phyloP scores from a whole-genome alignment of 257 asterid genomes.

The Henckelia pumila region DNA sequence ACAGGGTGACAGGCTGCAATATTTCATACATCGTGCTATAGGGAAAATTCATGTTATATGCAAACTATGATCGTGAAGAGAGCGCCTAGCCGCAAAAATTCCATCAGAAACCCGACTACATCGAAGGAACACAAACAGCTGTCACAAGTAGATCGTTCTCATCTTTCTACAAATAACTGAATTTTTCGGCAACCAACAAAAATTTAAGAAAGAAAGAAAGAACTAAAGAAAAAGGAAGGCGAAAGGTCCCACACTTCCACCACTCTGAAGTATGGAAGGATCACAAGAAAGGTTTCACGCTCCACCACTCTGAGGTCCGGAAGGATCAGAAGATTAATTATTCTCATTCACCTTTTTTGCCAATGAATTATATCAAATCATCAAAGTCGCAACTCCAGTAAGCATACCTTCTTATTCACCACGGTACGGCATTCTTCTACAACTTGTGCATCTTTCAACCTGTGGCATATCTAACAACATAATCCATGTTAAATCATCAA shows the following conservation, averaged over 20 bases:
- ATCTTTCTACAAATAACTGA: slow-evolving; percentile 16
- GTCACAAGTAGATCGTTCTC: background rate
- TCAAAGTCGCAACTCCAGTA: slow-evolving; percentile 26
- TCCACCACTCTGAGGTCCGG: slow-evolving; percentile 13
- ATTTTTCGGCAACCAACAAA: slow-evolving; percentile 12
- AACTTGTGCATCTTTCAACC: slow-evolving; percentile 73
- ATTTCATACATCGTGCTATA: slow-evolving; percentile 1
- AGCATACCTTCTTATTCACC: slow-evolving; percentile 64
- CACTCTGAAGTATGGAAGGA: slow-evolving; percentile 10
- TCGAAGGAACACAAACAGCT: slow-evolving; percentile 4
- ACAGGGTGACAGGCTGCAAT: background rate
- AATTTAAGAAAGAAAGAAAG: background rate
- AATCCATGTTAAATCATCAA: slow-evolving; percentile 30
- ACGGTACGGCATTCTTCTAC: slow-evolving; percentile 69
- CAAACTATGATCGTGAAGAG: slow-evolving; percentile 10
- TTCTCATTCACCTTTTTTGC: slow-evolving; percentile 9
- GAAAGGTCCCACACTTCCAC: slow-evolving; percentile 3
- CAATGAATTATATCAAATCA: slow-evolving; percentile 14
- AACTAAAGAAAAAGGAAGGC: slow-evolving; percentile 18
- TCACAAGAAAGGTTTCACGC: slow-evolving; percentile 4
- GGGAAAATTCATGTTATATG: background rate
- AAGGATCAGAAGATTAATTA: slow-evolving; percentile 6
- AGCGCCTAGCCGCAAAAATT: slow-evolving; percentile 6
- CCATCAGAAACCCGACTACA: background rate
- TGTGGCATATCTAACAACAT: slow-evolving; percentile 57